These are phyloP conservation scores for Saccharomycopsis crataegensis DNA, from an alignment of 1,139 yeast genomes.

Conservation along the genomic window DNA sequence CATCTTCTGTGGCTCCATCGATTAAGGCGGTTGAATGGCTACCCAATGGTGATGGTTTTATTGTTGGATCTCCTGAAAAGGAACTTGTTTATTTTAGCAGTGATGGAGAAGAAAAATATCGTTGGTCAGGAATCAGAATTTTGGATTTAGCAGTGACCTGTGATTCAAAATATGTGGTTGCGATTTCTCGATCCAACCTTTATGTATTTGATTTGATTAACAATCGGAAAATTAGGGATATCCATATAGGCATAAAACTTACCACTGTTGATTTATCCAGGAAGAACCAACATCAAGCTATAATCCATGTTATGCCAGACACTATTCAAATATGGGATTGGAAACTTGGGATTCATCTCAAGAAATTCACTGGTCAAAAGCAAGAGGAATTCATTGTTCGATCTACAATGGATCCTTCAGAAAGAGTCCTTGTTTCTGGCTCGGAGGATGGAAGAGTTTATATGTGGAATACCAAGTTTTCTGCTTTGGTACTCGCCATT, in stretches of 20 bases:
- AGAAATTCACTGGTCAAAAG: slow-evolving; percentile 63
- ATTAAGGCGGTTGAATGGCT: slow-evolving; percentile 72
- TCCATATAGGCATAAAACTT: slow-evolving; percentile 36
- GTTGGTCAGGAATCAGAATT: slow-evolving; percentile 44
- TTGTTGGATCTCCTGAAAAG: slow-evolving; percentile 75
- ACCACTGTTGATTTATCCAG: slow-evolving; percentile 41
- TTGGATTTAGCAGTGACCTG: slow-evolving; percentile 63
- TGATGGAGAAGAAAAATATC: slow-evolving; percentile 34
- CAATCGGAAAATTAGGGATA: slow-evolving; percentile 27
- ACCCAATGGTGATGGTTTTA: slow-evolving; percentile 51
- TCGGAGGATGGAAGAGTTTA: slow-evolving; percentile 76
- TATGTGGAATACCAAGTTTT: slow-evolving; percentile 73
- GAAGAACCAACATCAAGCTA: slow-evolving; percentile 37
- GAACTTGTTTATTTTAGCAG: slow-evolving; percentile 52
- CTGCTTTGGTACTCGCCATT: slow-evolving; percentile 56
- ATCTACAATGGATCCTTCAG: slow-evolving; percentile 70
- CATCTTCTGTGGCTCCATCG: slow-evolving; percentile 24
- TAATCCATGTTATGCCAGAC: slow-evolving; percentile 67
- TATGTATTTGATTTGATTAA: slow-evolving; percentile 42
- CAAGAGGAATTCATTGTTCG: slow-evolving; percentile 67
- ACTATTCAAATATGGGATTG: slow-evolving; percentile 78
- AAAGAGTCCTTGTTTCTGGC: slow-evolving; percentile 69
- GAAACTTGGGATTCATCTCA: slow-evolving; percentile 40
- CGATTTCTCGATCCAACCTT: slow-evolving; percentile 47
- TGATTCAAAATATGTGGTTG: slow-evolving; percentile 54